A percentile compares a stretch with the other conserved stretches of the same genome.
phyloP scores from a whole-genome alignment of 345 rosid species.

The Salix caprea region DNA sequence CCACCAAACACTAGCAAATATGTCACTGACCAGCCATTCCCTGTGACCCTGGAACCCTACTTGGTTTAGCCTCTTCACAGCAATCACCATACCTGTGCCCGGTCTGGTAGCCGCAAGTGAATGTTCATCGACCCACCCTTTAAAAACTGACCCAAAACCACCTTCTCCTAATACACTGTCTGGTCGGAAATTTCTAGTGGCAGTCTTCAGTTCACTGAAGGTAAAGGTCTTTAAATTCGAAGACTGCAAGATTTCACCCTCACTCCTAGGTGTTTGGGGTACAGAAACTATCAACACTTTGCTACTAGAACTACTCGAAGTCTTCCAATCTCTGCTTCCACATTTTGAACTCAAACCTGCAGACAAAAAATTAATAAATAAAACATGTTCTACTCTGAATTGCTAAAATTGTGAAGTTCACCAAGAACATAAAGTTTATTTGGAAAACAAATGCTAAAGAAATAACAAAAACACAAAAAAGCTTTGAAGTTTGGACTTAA shows the following conservation, averaged over 20 bases:
- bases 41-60: slow-evolving; percentile 24
- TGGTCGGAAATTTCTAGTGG: slow-evolving; percentile 27
- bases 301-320: slow-evolving; percentile 23
- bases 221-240: slow-evolving; percentile 19
- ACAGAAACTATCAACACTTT: slow-evolving; percentile 12
- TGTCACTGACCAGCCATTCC: slow-evolving; percentile 33
- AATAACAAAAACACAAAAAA: too few relatives aligned
- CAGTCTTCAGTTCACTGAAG: slow-evolving; percentile 18
- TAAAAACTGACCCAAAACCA: slow-evolving; percentile 25
- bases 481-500: not conserved
- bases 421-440: not conserved
- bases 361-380: not conserved
- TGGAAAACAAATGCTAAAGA: not conserved
- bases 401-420: not conserved
- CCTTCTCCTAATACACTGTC: slow-evolving; percentile 30
- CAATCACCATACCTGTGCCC: slow-evolving; percentile 22
- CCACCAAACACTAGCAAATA: not conserved
- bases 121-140: slow-evolving; percentile 28
- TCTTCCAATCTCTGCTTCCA: slow-evolving; percentile 50
- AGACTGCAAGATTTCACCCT: slow-evolving; percentile 29
- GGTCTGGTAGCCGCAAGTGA: slow-evolving; percentile 16
- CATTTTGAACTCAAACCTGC: slow-evolving; percentile 61
- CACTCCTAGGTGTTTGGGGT: slow-evolving; percentile 25
- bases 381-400: not conserved
- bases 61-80: slow-evolving; percentile 32